phyloP scores from a whole-genome alignment of 208 protist genomes.

The Crithidia bombi region DNA sequence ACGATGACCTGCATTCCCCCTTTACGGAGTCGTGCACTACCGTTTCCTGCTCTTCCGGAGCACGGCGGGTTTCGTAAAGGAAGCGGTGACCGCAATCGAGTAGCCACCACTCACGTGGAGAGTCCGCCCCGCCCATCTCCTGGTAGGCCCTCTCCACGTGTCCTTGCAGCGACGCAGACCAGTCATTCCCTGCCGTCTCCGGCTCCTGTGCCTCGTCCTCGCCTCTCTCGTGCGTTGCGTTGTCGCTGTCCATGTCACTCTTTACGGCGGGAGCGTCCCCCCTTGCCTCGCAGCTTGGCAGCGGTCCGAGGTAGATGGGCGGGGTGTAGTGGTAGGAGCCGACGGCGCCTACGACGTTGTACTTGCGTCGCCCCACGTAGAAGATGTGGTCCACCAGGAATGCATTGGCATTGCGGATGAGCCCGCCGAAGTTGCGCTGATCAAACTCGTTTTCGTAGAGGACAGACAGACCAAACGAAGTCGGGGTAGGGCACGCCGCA shows the following conservation, averaged over 20 bases:
- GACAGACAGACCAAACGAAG: slow-evolving; percentile 75
- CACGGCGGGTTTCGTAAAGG: slow-evolving; percentile 37
- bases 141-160: slow-evolving; percentile 27
- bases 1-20: background rate
- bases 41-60: background rate
- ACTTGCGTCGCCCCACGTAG: slow-evolving; percentile 80
- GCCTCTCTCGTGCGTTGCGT: too few relatives aligned
- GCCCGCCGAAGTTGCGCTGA: slow-evolving; percentile 86
- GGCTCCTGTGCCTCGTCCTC: background rate
- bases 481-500: background rate
- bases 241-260: background rate
- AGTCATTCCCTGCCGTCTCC: background rate
- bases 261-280: background rate
- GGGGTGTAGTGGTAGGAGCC: slow-evolving; percentile 88
- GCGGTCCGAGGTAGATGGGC: slow-evolving; percentile 57
- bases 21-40: background rate
- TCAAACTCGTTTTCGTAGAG: slow-evolving; percentile 89
- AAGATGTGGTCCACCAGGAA: slow-evolving; percentile 85
- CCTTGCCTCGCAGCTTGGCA: background rate
- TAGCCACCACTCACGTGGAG: slow-evolving; percentile 54
- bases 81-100: slow-evolving; percentile 75
- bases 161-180: slow-evolving; percentile 20
- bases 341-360: slow-evolving; percentile 83
- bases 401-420: slow-evolving; percentile 87
- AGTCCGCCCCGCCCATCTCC: too few relatives aligned